Conservation (phyloP, 176 grass and related monocot genomes). For the Triticum turgidum region DNA sequence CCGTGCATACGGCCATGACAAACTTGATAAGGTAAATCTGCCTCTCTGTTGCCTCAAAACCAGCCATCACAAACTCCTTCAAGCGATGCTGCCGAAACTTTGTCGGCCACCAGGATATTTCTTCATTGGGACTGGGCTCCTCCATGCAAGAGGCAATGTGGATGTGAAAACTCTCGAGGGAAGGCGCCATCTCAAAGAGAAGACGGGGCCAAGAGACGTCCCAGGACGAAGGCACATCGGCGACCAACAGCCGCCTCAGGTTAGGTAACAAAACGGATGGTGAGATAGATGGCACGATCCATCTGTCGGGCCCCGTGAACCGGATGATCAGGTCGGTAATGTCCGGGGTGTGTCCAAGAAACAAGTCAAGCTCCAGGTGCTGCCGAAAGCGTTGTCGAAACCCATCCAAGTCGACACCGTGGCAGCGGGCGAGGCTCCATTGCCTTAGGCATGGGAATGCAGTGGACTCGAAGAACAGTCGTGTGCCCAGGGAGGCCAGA, state of each 20-base stretch:
- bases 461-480: too few species aligned
- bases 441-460: too few species aligned
- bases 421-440: background rate
- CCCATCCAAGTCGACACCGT: background rate
- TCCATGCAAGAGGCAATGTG: background rate
- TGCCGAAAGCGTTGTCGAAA: background rate
- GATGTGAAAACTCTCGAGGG: background rate
- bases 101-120: background rate
- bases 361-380: too few species aligned
- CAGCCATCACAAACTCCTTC: constrained; percentile 7
- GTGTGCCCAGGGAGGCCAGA: too few species aligned
- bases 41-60: background rate
- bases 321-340: too few species aligned
- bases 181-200: background rate
- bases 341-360: too few species aligned
- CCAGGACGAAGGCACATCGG: background rate
- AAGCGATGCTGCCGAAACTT: background rate
- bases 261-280: background rate
- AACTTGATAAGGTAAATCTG: constrained; percentile 6
- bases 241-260: background rate
- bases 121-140: background rate
- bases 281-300: too few species aligned
- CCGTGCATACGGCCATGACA: background rate
- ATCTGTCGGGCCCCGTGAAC: too few species aligned
- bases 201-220: constrained; percentile 2